Evolutionary conservation across 352 stramenopile species (phyloP).

Genomic region (Phytopythium boreale): DNA sequence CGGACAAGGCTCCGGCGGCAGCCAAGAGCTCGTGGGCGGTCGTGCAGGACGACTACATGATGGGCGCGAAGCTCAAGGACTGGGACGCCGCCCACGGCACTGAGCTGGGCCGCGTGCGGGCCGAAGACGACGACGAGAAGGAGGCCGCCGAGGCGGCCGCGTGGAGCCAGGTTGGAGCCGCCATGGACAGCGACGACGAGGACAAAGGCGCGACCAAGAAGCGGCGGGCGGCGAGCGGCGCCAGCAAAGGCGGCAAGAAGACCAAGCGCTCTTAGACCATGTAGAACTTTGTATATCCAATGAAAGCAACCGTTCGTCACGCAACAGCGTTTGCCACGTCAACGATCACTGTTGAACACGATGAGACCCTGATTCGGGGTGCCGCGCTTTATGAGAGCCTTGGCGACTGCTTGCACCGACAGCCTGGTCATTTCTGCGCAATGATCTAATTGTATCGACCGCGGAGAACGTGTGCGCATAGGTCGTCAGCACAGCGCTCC

Average conservation of each 20-base stretch:
- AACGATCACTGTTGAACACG: too few relatives aligned
- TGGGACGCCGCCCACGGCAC: conserved; percentile 63
- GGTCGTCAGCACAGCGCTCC: too few relatives aligned
- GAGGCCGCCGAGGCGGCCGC: conserved; percentile 61
- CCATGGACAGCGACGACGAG: conserved; percentile 53
- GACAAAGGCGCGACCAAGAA: conserved; percentile 31
- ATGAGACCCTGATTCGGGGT: too few relatives aligned
- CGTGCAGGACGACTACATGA: conserved; percentile 87
- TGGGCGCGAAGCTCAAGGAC: conserved; percentile 85
- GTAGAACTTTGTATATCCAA: not conserved
- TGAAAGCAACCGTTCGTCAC: not conserved
- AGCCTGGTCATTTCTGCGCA: too few relatives aligned
- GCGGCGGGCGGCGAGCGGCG: conserved; percentile 15
- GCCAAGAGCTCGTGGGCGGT: conserved; percentile 75
- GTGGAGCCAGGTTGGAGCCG: conserved; percentile 54
- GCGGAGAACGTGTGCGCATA: too few relatives aligned
- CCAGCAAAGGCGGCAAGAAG: conserved; percentile 31
- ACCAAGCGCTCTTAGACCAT: conserved; percentile 28
- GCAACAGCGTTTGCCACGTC: too few relatives aligned
- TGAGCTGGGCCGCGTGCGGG: conserved; percentile 37
- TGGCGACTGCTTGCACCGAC: too few relatives aligned
- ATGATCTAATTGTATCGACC: too few relatives aligned
- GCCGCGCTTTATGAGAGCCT: too few relatives aligned
- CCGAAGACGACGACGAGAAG: conserved; percentile 50
- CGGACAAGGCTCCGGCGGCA: conserved; percentile 7